Percentiles rank a stretch among this genome's conserved stretches.
These are phyloP conservation scores for Coemansia sp. DNA, from an alignment of 192 early-diverging fungal genomes.

Conservation along the genomic window DNA sequence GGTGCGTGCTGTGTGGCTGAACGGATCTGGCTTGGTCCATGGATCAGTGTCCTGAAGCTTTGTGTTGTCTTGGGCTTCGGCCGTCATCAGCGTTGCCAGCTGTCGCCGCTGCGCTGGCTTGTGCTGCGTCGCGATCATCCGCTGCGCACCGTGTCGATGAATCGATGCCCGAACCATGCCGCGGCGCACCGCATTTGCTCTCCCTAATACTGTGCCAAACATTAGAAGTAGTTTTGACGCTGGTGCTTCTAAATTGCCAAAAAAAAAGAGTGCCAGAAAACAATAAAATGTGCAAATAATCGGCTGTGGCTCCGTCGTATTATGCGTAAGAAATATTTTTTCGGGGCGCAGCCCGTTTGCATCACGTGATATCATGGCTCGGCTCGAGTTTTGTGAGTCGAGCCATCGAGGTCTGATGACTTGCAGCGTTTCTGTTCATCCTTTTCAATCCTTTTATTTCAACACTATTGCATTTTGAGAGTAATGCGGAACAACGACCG, in stretches of 20 bases:
- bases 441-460: neutral
- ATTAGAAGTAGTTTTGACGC: conserved; percentile 9
- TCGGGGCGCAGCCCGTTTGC: neutral
- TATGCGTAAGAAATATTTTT: neutral
- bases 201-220: conserved; percentile 22
- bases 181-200: neutral
- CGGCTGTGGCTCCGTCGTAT: neutral
- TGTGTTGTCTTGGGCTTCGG: neutral
- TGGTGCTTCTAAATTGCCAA: neutral
- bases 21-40: conserved; percentile 1
- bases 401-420: too few species aligned
- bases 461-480: neutral
- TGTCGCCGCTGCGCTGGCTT: neutral
- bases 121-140: neutral
- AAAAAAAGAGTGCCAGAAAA: neutral
- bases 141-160: neutral
- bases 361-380: neutral
- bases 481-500: conserved; percentile 10
- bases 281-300: neutral
- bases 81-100: conserved; percentile 21
- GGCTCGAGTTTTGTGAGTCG: neutral
- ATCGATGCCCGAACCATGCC: neutral
- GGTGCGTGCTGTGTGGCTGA: neutral
- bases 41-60: neutral
- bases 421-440: neutral